phyloP scores from a whole-genome alignment of 1,284 basidiomycete genomes.

The Flammula alnicola region DNA sequence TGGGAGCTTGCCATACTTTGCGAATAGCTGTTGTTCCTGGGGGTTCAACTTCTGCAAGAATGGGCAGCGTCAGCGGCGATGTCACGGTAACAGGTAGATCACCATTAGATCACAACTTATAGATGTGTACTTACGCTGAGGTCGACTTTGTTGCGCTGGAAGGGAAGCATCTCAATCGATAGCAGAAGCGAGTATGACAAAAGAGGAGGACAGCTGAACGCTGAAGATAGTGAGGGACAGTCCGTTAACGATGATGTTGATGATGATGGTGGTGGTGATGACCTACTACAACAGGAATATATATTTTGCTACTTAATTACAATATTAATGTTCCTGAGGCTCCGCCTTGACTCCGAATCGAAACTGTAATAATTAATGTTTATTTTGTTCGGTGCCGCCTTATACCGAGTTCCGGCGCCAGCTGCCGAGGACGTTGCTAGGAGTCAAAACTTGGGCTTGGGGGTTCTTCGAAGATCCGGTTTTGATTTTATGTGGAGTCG shows the following conservation, averaged over 20 bases:
- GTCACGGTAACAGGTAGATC: slow-evolving; percentile 8
- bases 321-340: slow-evolving; percentile 25
- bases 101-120: slow-evolving; percentile 1
- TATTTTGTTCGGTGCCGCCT: slow-evolving; percentile 1
- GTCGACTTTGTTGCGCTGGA: slow-evolving; percentile 89
- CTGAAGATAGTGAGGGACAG: slow-evolving; percentile 10
- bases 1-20: slow-evolving; percentile 93
- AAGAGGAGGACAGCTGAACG: slow-evolving; percentile 23
- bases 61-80: slow-evolving; percentile 30
- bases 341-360: slow-evolving; percentile 34
- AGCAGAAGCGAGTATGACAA: slow-evolving; percentile 24
- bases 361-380: slow-evolving; percentile 23
- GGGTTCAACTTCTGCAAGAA: slow-evolving; percentile 75
- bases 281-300: slow-evolving; percentile 22
- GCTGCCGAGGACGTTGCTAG: too few relatives aligned
- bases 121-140: slow-evolving; percentile 63
- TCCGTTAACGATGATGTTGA: slow-evolving; percentile 24
- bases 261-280: slow-evolving; percentile 23
- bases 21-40: slow-evolving; percentile 94
- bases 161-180: slow-evolving; percentile 69
- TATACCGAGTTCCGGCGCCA: too few relatives aligned
- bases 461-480: slow-evolving; percentile 15
- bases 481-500: background rate
- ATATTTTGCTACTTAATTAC: slow-evolving; percentile 28
- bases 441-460: too few relatives aligned